These are phyloP conservation scores for Cucurbitaria berberidis DNA, from an alignment of 2,329 filamentous ascomycete genomes.

Conservation along the genomic window DNA sequence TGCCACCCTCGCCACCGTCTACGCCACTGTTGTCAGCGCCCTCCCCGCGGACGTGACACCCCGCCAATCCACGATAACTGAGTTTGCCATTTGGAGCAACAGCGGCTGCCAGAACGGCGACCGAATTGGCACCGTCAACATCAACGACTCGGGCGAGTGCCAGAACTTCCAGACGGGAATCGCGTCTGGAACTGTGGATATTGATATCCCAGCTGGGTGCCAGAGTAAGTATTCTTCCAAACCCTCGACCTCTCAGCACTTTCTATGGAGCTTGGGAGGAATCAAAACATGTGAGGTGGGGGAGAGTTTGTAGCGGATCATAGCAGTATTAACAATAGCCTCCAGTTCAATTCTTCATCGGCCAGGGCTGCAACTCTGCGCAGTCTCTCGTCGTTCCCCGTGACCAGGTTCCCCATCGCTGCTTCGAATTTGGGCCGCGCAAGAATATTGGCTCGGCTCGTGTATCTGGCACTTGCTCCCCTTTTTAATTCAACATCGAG, in stretches of 20 bases:
- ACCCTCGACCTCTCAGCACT: no score
- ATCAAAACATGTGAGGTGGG: no score
- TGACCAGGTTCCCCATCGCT: not conserved
- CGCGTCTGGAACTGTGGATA: not conserved
- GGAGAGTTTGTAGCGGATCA: not conserved
- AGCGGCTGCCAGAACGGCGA: slow-evolving; percentile 1
- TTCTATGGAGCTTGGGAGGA: no score
- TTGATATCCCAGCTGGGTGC: slow-evolving; percentile 2
- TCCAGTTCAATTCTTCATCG: slow-evolving; percentile 4
- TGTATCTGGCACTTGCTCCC: not conserved
- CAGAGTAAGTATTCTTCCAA: slow-evolving; percentile 1
- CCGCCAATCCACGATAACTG: slow-evolving; percentile 5
- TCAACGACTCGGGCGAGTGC: not conserved
- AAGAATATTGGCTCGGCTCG: slow-evolving; percentile 4
- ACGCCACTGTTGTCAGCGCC: slow-evolving; percentile 3
- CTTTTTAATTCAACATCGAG: not conserved
- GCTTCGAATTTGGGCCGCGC: slow-evolving; percentile 1
- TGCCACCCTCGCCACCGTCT: slow-evolving; percentile 30
- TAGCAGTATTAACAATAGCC: not conserved
- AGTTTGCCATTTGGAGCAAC: not conserved
- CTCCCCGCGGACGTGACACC: not conserved
- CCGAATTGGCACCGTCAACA: not conserved
- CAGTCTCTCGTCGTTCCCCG: slow-evolving; percentile 1
- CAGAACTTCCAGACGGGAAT: slow-evolving; percentile 2
- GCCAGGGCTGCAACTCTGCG: not conserved